These are phyloP conservation scores for Haberlea rhodopensis DNA, from an alignment of 257 asterid species.

Conservation along the genomic window DNA sequence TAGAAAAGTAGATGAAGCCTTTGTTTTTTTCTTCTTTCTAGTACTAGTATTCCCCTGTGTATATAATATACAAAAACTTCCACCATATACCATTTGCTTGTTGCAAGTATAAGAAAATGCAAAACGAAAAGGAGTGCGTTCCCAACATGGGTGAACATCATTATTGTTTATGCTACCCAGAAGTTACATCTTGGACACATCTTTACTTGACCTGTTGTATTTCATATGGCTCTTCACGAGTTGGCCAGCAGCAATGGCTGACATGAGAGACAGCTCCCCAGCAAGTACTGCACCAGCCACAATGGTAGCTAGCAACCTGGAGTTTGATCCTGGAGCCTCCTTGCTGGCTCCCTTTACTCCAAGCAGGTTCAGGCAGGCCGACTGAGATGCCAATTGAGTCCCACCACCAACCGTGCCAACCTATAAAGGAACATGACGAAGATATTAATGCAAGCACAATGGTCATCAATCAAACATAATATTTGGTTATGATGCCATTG, in stretches of 20 bases:
- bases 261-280: constrained; percentile 49
- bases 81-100: neutral
- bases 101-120: constrained; percentile 5
- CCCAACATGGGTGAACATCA: neutral
- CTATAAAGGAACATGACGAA: constrained; percentile 8
- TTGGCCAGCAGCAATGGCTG: constrained; percentile 42
- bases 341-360: constrained; percentile 50
- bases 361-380: constrained; percentile 49
- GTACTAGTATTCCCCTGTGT: constrained; percentile 4
- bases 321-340: constrained; percentile 42
- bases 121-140: neutral
- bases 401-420: constrained; percentile 50
- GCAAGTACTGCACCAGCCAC: constrained; percentile 46
- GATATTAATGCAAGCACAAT: neutral
- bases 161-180: neutral
- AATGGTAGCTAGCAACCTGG: constrained; percentile 39
- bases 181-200: constrained; percentile 24
- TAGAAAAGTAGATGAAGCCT: neutral
- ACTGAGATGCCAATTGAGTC: constrained; percentile 46
- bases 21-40: too few species aligned
- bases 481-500: neutral
- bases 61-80: constrained; percentile 12
- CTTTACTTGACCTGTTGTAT: constrained; percentile 41
- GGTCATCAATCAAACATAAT: neutral
- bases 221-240: constrained; percentile 46